Evolutionary conservation across 2,329 filamentous ascomycete species (phyloP).

Genomic region (Chrysoporthe puriensis): DNA sequence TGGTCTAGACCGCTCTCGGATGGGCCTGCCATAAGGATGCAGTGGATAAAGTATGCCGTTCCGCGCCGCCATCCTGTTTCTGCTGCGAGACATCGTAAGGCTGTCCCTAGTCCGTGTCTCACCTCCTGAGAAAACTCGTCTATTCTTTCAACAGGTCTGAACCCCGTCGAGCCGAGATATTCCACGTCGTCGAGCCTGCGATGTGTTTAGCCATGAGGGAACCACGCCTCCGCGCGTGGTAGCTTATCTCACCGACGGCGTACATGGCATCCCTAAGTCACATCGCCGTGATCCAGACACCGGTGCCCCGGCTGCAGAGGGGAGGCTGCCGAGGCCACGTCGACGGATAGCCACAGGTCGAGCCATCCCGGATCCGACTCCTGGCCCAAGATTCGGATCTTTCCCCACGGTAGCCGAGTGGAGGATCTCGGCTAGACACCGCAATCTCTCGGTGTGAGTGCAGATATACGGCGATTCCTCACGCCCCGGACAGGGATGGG

Average conservation of each 20-base stretch:
- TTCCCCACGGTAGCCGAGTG: background rate
- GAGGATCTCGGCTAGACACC: no score
- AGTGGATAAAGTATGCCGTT: background rate
- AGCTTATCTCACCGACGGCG: background rate
- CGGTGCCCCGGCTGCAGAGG: background rate
- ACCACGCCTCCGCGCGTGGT: background rate
- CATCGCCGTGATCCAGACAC: background rate
- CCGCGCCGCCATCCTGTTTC: background rate
- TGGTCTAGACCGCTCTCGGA: background rate
- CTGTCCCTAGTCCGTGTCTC: background rate
- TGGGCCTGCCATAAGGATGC: background rate
- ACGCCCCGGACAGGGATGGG: background rate
- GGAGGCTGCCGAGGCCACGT: background rate
- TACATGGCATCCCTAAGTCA: background rate
- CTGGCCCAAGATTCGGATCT: background rate
- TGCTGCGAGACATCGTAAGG: background rate
- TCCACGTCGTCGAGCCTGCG: background rate
- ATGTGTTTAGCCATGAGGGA: background rate
- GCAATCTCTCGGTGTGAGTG: background rate
- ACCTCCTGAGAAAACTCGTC: background rate
- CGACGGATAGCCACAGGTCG: background rate
- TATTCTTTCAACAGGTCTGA: no score
- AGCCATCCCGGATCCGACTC: background rate
- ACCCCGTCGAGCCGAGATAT: background rate
- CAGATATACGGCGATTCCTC: background rate